Evolutionary conservation across 164 flowering plant species (phyloP).

Genomic region (Chloranthus sessilifolius): DNA sequence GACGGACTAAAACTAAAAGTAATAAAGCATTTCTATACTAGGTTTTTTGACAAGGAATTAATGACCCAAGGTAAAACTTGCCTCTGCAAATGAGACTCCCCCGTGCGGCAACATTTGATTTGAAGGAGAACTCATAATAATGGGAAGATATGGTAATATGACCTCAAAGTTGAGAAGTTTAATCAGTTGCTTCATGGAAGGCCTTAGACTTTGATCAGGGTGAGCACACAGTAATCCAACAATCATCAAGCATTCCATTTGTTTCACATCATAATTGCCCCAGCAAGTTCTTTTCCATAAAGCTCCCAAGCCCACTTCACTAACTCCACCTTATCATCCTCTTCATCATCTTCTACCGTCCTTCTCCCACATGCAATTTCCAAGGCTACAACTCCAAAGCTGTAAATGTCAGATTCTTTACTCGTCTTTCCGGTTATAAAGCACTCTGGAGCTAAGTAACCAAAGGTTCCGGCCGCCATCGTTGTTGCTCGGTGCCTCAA

Average conservation of each 20-base stretch:
- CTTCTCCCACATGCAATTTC: constrained; percentile 48
- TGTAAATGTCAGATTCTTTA: constrained; percentile 49
- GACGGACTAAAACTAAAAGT: too few species aligned
- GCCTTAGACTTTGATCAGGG: constrained; percentile 27
- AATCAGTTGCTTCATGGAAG: constrained; percentile 28
- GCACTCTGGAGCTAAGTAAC: constrained; percentile 55
- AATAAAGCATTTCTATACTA: too few species aligned
- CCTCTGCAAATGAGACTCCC: too few species aligned
- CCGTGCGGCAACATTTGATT: too few species aligned
- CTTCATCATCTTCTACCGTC: constrained; percentile 10
- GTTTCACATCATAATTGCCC: constrained; percentile 17
- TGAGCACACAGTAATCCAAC: constrained; percentile 48
- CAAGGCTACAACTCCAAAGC: constrained; percentile 48
- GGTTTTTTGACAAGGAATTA: too few species aligned
- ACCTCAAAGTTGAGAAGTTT: constrained; percentile 24
- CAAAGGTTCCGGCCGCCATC: constrained; percentile 39
- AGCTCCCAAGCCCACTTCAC: constrained; percentile 44
- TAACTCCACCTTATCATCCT: constrained; percentile 13
- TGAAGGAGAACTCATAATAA: too few species aligned
- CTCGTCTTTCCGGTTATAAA: constrained; percentile 35
- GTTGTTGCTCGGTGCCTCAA: constrained; percentile 22
- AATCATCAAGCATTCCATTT: constrained; percentile 26
- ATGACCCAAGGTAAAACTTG: too few species aligned
- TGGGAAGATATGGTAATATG: constrained; percentile 23
- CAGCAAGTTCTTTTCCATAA: constrained; percentile 26